These are phyloP conservation scores for Nicotiana benthamiana DNA, from an alignment of 257 asterid species.

Conservation along the genomic window DNA sequence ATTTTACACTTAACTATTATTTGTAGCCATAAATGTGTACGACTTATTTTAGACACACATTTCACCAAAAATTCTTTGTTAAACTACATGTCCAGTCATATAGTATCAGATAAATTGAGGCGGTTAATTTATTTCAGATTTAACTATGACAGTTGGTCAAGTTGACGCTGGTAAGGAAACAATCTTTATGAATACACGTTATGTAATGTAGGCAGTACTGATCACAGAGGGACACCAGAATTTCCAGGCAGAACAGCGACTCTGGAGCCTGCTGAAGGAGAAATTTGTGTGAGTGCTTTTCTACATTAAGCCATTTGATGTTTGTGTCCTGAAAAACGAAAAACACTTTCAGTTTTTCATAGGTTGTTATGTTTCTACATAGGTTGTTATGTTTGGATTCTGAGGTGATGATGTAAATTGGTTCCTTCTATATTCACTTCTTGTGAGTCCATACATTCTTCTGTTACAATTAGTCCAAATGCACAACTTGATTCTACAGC, in stretches of 20 bases:
- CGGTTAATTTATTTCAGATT: background rate
- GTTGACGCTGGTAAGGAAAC: background rate
- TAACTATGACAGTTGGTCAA: background rate
- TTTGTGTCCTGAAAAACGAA: background rate
- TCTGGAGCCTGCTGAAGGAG: slow-evolving; percentile 77
- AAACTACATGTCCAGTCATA: no score
- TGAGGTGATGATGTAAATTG: background rate
- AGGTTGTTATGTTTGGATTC: background rate
- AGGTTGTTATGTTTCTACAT: background rate
- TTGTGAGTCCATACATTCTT: background rate
- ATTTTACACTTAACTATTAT: no score
- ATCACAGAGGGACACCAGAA: slow-evolving; percentile 91
- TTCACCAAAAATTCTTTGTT: no score
- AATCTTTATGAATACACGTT: background rate
- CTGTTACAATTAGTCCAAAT: background rate
- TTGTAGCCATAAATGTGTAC: no score
- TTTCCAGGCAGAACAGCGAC: slow-evolving; percentile 94
- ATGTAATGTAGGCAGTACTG: slow-evolving; percentile 74
- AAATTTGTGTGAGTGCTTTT: slow-evolving; percentile 50
- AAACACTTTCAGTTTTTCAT: background rate
- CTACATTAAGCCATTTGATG: background rate
- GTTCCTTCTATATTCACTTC: background rate
- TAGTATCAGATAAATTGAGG: no score
- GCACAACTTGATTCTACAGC: background rate
- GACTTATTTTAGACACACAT: no score